Base-by-base conservation (phyloP, 2,329 filamentous ascomycete genomes). In the Parastagonospora avenae region DNA sequence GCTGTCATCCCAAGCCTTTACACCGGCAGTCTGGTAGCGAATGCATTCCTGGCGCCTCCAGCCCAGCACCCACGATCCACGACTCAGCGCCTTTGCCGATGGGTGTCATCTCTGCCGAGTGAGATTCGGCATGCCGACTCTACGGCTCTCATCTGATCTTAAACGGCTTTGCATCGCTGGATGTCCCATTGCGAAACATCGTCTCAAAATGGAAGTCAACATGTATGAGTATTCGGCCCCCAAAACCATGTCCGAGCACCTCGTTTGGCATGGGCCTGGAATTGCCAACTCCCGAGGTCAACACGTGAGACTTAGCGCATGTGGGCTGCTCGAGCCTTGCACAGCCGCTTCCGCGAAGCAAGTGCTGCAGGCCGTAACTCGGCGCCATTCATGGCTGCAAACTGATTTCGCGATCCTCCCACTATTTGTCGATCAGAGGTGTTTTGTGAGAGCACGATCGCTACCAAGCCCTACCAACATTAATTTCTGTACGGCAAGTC, bases 21-120 rank as follows among this genome's bases (percentile, higher is more conserved):
- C 55, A 49, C 69, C 70, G 68, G 65, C 63, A 63, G 61, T 9
- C 36, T 69, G 70, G 70, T 68, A 68, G 54, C 68, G 69, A 71
- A 60, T 55, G 59, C 59, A 59, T 50, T 61, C 55, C 63, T 54
- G 54, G 64, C 53, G 41, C 55, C 55, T 52, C 28, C 52, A 52
- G 38, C 50, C 51, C 48, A 50, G 55, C 40, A 38, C 57, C 47
- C 47, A 60, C 53, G 50, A 54, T 52, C 52, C 42, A 35, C 53
- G 46, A 42, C 45, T 57, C 42, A 43, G 40, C 42, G 36, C n/a
- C 16, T 39, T 42, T 33, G 41, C 47, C 40, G 14, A 14, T 19
- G 40, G 16, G 12, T 39, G 15, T 32, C 33, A 4, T 39, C 15
- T 15, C 32, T 32, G 28, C 45, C 41, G 41, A 40, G 39, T 32